phyloP scores from a whole-genome alignment of 371 early-diverging fungal species.

The Zychaea mexicana region DNA sequence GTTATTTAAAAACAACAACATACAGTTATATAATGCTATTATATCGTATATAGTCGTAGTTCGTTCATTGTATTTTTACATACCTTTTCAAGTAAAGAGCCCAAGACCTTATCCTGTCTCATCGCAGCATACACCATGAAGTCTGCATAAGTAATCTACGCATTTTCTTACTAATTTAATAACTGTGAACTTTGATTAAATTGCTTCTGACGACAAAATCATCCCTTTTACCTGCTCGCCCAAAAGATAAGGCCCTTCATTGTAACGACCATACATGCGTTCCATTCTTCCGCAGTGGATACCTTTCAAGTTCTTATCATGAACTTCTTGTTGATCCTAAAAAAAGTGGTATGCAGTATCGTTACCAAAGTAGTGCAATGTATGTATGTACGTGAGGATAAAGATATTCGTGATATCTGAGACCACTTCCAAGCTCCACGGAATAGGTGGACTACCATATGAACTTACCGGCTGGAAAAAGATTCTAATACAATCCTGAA shows the following conservation, averaged over 20 bases:
- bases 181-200: too few species aligned
- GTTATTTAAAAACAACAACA: not conserved
- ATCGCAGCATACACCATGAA: not conserved
- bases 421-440: too few species aligned
- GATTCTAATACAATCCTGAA: not conserved
- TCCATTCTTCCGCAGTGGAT: not conserved
- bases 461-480: constrained; percentile 1
- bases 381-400: not conserved
- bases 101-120: not conserved
- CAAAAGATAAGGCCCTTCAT: not conserved
- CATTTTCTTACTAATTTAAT: too few species aligned
- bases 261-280: not conserved
- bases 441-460: too few species aligned
- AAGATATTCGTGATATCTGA: not conserved
- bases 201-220: too few species aligned
- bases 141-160: not conserved
- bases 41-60: not conserved
- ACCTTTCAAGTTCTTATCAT: not conserved
- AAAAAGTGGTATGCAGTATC: not conserved
- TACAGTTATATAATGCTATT: too few species aligned
- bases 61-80: not conserved
- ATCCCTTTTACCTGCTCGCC: not conserved
- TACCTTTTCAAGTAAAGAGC: not conserved
- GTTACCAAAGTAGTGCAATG: not conserved
- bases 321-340: not conserved